Conservation (phyloP, 306 rosid genomes). For the Glycine latifolia region DNA sequence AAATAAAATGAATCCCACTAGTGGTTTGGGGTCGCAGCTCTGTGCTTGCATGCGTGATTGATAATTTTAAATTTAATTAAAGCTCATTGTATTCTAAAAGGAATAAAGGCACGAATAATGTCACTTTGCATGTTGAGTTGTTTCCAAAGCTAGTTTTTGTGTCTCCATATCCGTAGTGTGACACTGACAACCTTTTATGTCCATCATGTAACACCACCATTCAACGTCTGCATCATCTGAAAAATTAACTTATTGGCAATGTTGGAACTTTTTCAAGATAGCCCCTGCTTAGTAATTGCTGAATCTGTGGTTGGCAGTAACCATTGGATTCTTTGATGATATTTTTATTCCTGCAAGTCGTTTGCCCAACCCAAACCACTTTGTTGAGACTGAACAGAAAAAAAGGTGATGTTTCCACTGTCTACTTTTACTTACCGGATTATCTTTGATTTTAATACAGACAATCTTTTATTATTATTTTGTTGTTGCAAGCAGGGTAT, state of each 20-base stretch:
- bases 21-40: not conserved
- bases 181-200: not conserved
- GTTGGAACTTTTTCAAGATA: not conserved
- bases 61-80: too few relatives aligned
- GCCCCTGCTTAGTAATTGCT: slow-evolving; percentile 35
- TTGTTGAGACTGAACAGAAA: slow-evolving; percentile 50
- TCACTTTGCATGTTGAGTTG: not conserved
- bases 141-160: not conserved
- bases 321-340: slow-evolving; percentile 88
- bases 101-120: not conserved
- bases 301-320: slow-evolving; percentile 63
- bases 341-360: slow-evolving; percentile 67
- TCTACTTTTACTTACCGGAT: slow-evolving; percentile 25
- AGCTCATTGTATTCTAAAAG: not conserved
- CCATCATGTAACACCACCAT: slow-evolving; percentile 17
- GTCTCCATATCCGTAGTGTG: not conserved
- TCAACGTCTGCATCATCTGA: slow-evolving; percentile 35
- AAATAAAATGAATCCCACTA: too few relatives aligned
- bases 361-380: slow-evolving; percentile 63
- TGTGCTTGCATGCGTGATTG: not conserved
- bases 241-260: slow-evolving; percentile 4
- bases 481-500: not conserved
- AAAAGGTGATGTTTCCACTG: slow-evolving; percentile 56
- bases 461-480: not conserved
- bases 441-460: not conserved